These are phyloP conservation scores for Xerocomus brunneocitrinus DNA, from an alignment of 768 basidiomycete genomes.

Conservation along the genomic window DNA sequence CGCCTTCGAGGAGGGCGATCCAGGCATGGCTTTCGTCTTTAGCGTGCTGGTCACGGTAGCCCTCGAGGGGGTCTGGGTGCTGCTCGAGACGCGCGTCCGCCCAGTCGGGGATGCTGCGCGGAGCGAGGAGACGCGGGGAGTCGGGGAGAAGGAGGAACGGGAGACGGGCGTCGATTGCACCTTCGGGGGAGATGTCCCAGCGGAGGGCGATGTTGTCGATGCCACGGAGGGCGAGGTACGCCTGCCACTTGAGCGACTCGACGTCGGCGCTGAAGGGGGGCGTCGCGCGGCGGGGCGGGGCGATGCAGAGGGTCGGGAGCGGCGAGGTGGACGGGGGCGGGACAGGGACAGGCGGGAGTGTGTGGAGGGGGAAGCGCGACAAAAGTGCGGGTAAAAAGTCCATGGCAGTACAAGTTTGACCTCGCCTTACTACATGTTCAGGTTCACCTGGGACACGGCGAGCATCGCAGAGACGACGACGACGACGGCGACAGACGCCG, in stretches of 20 bases:
- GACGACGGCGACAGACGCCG: slow-evolving; percentile 32
- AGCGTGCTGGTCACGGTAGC: slow-evolving; percentile 56
- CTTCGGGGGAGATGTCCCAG: slow-evolving; percentile 66
- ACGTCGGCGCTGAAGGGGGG: slow-evolving; percentile 64
- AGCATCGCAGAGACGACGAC: slow-evolving; percentile 75
- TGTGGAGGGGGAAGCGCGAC: slow-evolving; percentile 56
- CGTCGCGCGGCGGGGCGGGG: slow-evolving; percentile 37
- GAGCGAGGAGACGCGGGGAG: slow-evolving; percentile 52
- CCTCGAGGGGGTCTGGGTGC: slow-evolving; percentile 50
- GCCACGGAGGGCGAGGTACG: slow-evolving; percentile 61
- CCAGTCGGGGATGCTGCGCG: slow-evolving; percentile 71
- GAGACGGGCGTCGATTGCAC: slow-evolving; percentile 62
- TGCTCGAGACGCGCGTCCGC: slow-evolving; percentile 49
- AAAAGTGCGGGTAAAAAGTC: slow-evolving; percentile 38
- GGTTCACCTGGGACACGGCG: slow-evolving; percentile 78
- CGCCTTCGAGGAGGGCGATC: slow-evolving; percentile 73
- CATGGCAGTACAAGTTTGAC: not conserved
- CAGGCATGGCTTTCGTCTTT: slow-evolving; percentile 78
- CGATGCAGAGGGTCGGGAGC: slow-evolving; percentile 63
- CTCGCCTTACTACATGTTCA: slow-evolving; percentile 35
- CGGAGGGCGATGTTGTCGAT: slow-evolving; percentile 49
- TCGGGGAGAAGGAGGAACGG: slow-evolving; percentile 66
- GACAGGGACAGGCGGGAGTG: slow-evolving; percentile 40
- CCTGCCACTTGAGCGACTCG: slow-evolving; percentile 89
- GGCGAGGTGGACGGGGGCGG: slow-evolving; percentile 21